Base-by-base conservation (phyloP, 768 basidiomycete species). In the Lepiota venenata region DNA sequence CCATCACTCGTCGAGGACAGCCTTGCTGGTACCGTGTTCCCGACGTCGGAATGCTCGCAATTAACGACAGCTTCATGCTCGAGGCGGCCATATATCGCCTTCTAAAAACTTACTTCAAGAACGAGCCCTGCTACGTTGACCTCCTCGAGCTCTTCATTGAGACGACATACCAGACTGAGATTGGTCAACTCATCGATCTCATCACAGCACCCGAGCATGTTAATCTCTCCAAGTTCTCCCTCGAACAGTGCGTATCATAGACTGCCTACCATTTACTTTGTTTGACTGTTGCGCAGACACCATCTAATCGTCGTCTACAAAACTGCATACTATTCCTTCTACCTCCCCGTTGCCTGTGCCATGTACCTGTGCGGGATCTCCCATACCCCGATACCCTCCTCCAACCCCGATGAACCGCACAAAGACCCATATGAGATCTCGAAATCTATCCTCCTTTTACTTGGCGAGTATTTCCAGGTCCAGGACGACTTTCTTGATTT, bases 401-500 rank as follows among this genome's bases (percentile, higher is more conserved):
- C 43, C 46, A 12, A 58, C 57, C 44, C 59, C 60, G 22, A 55
- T 42, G 43, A 37, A 20, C 56, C 58, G 11, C 18, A 55, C 15
- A 51, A 51, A 5, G 60, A 62, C 10, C 66, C 68, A 3, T 96
- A 91, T 76, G 80, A 85, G 40, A 67, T 83, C 59, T 88, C 95
- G 0, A 74, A 82, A 36, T 79, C 82, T 42, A 94, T 99, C 67
- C 82, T 98, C 39, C 73, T 98, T 51, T 91, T 91, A 3, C 80
- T 98, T 53, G 96, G 96, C 45, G 94, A 97, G 70, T 99, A 98
- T 74, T 98, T 98, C 85, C 96, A 99, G 72, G 80, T 96, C 56
- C 96, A 99, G 71, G 96, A 98, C 67, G 96, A 98, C 72, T 98
- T 87, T 72, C 83, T 98, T 63, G 97, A 99, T 70, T 97, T 84